phyloP scores from a whole-genome alignment of 331 rosid species.

The Dryas integrifolia region DNA sequence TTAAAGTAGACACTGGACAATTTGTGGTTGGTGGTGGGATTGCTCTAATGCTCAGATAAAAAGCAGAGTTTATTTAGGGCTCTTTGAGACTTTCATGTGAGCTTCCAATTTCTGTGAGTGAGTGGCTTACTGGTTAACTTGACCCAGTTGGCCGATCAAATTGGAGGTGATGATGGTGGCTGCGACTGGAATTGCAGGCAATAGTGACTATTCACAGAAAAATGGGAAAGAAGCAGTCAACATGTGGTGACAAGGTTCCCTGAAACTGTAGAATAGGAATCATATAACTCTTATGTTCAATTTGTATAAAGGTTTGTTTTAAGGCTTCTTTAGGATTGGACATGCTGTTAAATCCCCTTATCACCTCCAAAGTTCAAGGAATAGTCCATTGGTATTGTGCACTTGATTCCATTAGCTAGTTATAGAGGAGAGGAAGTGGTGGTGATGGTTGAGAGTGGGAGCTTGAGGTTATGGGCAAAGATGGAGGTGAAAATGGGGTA shows the following conservation, averaged over 20 bases:
- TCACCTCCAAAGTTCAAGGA: not conserved
- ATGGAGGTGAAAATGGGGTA: not conserved
- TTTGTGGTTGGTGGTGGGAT: not conserved
- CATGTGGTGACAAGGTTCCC: not conserved
- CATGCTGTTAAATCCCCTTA: not conserved
- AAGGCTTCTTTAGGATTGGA: conserved; percentile 1
- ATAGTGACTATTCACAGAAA: not conserved
- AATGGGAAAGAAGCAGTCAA: not conserved
- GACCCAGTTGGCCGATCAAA: not conserved
- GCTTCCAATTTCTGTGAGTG: not conserved
- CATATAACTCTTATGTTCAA: not conserved
- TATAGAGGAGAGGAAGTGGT: not conserved
- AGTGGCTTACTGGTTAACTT: not conserved
- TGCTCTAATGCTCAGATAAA: not conserved
- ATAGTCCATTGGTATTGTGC: not conserved
- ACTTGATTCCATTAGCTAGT: not conserved
- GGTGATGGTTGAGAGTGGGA: not conserved
- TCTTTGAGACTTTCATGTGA: not conserved
- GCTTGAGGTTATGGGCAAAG: conserved; percentile 4
- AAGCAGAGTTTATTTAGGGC: no score
- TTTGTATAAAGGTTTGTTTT: not conserved
- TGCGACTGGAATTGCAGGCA: not conserved
- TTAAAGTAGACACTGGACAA: not conserved
- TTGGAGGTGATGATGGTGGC: not conserved
- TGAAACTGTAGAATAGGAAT: not conserved